Evolutionary conservation across 306 rosid species (phyloP).

Genomic region (Luffa acutangula): DNA sequence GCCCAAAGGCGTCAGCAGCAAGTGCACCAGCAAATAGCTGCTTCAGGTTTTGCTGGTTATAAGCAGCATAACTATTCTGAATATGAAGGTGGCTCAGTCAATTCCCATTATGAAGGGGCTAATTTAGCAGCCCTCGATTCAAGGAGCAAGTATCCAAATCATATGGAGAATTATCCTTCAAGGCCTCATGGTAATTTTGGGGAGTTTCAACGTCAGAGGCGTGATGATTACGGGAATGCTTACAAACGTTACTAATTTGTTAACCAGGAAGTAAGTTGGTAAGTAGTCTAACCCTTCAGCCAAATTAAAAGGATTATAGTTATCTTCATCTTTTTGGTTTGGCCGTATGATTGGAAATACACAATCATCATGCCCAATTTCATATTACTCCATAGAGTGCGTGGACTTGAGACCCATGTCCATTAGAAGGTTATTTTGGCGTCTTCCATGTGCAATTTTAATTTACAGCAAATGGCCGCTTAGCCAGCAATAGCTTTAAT

Average conservation of each 20-base stretch:
- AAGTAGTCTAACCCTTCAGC: conserved; percentile 47
- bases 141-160: conserved; percentile 62
- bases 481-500: conserved; percentile 45
- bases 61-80: conserved; percentile 58
- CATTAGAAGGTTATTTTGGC: neutral
- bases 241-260: conserved; percentile 64
- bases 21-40: conserved; percentile 48
- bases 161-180: conserved; percentile 48
- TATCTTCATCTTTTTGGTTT: conserved; percentile 17
- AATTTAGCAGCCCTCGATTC: conserved; percentile 58
- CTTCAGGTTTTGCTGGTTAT: conserved; percentile 57
- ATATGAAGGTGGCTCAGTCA: conserved; percentile 46
- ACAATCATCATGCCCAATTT: conserved; percentile 10
- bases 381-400: neutral
- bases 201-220: conserved; percentile 67
- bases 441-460: conserved; percentile 13
- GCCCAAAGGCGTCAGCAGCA: conserved; percentile 70
- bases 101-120: conserved; percentile 48
- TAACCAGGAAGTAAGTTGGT: conserved; percentile 43
- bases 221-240: conserved; percentile 57
- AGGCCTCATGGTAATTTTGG: conserved; percentile 70
- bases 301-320: conserved; percentile 13
- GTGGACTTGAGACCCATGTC: neutral
- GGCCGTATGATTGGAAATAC: conserved; percentile 15
- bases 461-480: conserved; percentile 16